phyloP scores from a whole-genome alignment of 1,284 basidiomycete genomes.

The Ganoderma sinense region DNA sequence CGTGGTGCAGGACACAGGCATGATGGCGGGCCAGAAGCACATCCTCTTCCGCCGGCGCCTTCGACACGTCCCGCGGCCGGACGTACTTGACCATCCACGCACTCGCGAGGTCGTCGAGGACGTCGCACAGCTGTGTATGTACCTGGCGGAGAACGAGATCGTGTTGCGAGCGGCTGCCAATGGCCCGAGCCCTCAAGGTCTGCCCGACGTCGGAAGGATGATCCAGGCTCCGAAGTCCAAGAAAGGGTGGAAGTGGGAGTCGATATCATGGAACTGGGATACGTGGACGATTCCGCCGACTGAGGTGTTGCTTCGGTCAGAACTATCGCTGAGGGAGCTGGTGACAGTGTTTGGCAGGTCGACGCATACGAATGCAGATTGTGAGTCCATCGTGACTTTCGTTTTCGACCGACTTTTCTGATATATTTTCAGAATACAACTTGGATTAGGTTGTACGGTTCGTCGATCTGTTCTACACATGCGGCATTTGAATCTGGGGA shows the following conservation, averaged over 20 bases:
- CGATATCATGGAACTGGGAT: background rate
- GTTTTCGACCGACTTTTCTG: background rate
- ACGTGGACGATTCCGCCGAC: background rate
- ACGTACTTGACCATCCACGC: constrained; percentile 1
- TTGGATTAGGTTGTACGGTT: too few relatives aligned
- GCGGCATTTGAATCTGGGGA: too few relatives aligned
- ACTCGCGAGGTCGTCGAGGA: constrained; percentile 12
- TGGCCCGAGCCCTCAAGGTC: background rate
- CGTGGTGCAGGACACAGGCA: constrained; percentile 9
- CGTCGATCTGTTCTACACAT: too few relatives aligned
- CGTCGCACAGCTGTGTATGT: constrained; percentile 9
- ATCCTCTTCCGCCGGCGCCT: background rate
- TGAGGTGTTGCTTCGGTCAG: background rate
- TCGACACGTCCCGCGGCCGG: background rate
- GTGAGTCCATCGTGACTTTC: background rate
- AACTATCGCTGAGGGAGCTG: background rate
- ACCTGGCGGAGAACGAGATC: background rate
- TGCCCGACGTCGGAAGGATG: background rate
- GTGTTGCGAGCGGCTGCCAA: constrained; percentile 4
- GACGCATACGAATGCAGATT: background rate
- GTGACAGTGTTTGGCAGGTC: background rate
- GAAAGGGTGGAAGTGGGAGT: constrained; percentile 6
- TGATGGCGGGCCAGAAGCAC: constrained; percentile 3
- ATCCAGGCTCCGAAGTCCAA: background rate
- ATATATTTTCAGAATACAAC: background rate